Base-by-base conservation (phyloP, 495 filamentous ascomycete species). In the Tuber aestivum region DNA sequence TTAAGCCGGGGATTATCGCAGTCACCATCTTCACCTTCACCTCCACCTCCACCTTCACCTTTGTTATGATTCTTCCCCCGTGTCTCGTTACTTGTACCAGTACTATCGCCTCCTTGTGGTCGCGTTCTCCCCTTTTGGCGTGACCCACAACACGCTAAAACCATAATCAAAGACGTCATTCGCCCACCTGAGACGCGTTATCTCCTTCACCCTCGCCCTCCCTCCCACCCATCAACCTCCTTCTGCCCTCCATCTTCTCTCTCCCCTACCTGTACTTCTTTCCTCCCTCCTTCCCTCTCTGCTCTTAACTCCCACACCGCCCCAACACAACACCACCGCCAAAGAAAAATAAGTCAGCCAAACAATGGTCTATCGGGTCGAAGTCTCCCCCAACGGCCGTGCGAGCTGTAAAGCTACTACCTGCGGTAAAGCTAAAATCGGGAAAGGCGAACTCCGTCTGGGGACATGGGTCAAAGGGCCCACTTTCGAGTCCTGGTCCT, bases 361-460 rank as follows among this genome's bases (percentile, higher is more conserved):
- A 56, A 69, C 14, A 45, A 72, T 69, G 65, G 72, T 65, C 72
- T 41, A 41, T 35, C 38, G 41, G 23, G 27, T 71, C 78, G 80
- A 81, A 41, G 72, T 77, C 76, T 41, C 73, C n/a, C 35, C 41
- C 20, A 77, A 70, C 65, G 50, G 18, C 21, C 79, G 73, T 40
- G 76, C 80, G 2, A 42, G 6, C 27, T 82, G 80, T 65, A 82
- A 81, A 56, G 70, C 56, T 68, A 65, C 69, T 42, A 41, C 42
- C 37, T 82, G 80, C 12, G 70, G 79, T 23, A 85, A 84, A 9
- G 77, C 86, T 75, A 95, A 95, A 83, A 93, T 97, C 80, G n/a
- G 69, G 7, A 95, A 95, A 84, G 92, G 89, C 70, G 88, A 91
- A 72, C 82, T 97, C 10, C 91, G 94, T 21, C 86, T 91, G 41